Evolutionary conservation across 805 yeast genomes (phyloP).

Genomic region (Saturnispora diversa): DNA sequence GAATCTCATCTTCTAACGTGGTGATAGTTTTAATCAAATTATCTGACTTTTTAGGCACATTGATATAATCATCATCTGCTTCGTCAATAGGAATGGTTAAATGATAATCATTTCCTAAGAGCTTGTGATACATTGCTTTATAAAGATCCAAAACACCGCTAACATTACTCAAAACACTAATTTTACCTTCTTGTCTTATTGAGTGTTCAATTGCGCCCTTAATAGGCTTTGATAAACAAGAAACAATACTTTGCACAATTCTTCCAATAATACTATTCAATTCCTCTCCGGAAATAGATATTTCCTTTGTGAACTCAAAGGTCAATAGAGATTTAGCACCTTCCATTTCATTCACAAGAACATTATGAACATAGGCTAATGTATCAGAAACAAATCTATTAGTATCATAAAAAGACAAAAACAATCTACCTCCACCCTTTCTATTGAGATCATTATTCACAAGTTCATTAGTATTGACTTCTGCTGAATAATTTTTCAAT

Average conservation of each 20-base stretch:
- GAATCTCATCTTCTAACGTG: slow-evolving; percentile 29
- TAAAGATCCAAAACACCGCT: slow-evolving; percentile 62
- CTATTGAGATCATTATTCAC: slow-evolving; percentile 30
- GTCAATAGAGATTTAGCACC: slow-evolving; percentile 56
- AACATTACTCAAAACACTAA: slow-evolving; percentile 48
- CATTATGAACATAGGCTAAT: slow-evolving; percentile 78
- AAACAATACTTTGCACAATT: slow-evolving; percentile 43
- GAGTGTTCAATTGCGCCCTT: slow-evolving; percentile 61
- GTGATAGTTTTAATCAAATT: slow-evolving; percentile 22
- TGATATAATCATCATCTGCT: slow-evolving; percentile 7
- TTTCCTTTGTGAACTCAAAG: slow-evolving; percentile 21
- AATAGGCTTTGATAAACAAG: slow-evolving; percentile 49
- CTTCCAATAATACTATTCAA: slow-evolving; percentile 24
- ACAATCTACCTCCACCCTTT: slow-evolving; percentile 28
- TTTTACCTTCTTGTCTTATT: slow-evolving; percentile 53
- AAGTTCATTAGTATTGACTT: slow-evolving; percentile 6
- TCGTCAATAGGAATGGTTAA: too few relatives aligned
- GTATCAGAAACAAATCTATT: slow-evolving; percentile 78
- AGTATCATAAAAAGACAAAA: slow-evolving; percentile 70
- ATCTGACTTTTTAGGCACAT: neutral
- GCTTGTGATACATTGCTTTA: slow-evolving; percentile 54
- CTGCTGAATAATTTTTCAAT: slow-evolving; percentile 33
- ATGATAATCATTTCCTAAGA: slow-evolving; percentile 18
- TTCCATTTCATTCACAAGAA: slow-evolving; percentile 83
- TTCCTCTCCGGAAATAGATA: slow-evolving; percentile 14